Conservation (phyloP, 805 yeast genomes). For the Peterozyma xylosa region DNA sequence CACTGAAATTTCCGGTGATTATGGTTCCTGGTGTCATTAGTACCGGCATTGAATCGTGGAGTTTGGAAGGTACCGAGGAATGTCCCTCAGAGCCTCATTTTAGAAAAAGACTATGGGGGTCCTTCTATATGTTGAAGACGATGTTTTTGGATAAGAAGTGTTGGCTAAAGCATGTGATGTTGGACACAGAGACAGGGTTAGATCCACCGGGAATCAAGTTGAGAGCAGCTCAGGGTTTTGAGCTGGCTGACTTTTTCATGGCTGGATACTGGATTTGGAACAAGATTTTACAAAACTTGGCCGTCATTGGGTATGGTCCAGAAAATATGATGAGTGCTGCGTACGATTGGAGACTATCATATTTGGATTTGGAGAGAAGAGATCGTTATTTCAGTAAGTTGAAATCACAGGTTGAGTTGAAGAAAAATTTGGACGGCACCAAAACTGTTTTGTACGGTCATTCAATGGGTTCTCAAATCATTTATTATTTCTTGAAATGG, state of each 20-base stretch:
- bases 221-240: slow-evolving; percentile 93
- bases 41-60: slow-evolving; percentile 94
- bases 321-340: slow-evolving; percentile 86
- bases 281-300: slow-evolving; percentile 86
- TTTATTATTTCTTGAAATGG: slow-evolving; percentile 90
- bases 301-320: slow-evolving; percentile 91
- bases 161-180: slow-evolving; percentile 87
- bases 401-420: slow-evolving; percentile 64
- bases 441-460: slow-evolving; percentile 81
- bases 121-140: slow-evolving; percentile 87
- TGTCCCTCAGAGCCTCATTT: slow-evolving; percentile 84
- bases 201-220: slow-evolving; percentile 81
- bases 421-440: slow-evolving; percentile 41
- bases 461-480: slow-evolving; percentile 94
- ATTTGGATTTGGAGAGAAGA: slow-evolving; percentile 77
- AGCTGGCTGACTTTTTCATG: slow-evolving; percentile 92
- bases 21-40: slow-evolving; percentile 96
- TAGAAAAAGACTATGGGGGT: slow-evolving; percentile 93
- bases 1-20: slow-evolving; percentile 69
- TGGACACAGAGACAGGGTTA: slow-evolving; percentile 86
- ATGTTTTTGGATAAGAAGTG: slow-evolving; percentile 90
- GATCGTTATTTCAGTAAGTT: slow-evolving; percentile 80
- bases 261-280: slow-evolving; percentile 99
- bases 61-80: slow-evolving; percentile 61
- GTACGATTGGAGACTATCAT: slow-evolving; percentile 94